phyloP scores from a whole-genome alignment of 768 basidiomycete species.

The Cystofilobasidium ferigula region DNA sequence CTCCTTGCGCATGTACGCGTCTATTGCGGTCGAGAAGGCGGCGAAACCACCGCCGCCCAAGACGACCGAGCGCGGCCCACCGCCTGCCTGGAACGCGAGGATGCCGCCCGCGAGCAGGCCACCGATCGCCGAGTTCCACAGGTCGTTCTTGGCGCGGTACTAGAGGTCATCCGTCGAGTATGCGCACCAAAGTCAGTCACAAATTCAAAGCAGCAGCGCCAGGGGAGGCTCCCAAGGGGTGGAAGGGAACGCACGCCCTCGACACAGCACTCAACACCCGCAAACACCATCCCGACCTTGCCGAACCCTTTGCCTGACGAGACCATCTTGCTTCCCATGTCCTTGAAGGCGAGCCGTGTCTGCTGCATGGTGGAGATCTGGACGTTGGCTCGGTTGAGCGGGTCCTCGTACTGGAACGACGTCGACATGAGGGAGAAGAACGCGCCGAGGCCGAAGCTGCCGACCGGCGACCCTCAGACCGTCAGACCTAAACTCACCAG shows the following conservation, averaged over 20 bases:
- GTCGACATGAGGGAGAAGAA: constrained; percentile 95
- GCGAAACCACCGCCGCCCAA: constrained; percentile 85
- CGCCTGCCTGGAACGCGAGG: constrained; percentile 71
- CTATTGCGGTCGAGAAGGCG: constrained; percentile 83
- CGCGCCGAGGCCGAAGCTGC: constrained; percentile 71
- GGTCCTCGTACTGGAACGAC: constrained; percentile 91
- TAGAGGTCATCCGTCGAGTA: too few relatives aligned
- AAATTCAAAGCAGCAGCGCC: neutral
- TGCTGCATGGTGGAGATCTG: constrained; percentile 41
- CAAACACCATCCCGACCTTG: constrained; percentile 84
- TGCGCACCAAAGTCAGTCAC: too few relatives aligned
- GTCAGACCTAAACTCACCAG: neutral
- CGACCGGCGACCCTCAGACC: neutral
- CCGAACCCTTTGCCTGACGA: constrained; percentile 80
- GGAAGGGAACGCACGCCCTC: constrained; percentile 62
- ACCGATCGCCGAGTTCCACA: constrained; percentile 75
- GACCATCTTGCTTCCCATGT: constrained; percentile 92
- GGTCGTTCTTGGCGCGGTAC: constrained; percentile 95
- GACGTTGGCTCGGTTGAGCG: constrained; percentile 43
- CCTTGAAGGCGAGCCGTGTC: constrained; percentile 71
- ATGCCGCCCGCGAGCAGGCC: constrained; percentile 83
- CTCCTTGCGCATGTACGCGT: constrained; percentile 42
- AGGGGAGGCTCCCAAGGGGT: neutral
- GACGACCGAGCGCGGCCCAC: constrained; percentile 60
- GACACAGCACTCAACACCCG: constrained; percentile 90